Evolutionary conservation across 352 stramenopile species (phyloP).

Genomic region (Pythium coloratum): DNA sequence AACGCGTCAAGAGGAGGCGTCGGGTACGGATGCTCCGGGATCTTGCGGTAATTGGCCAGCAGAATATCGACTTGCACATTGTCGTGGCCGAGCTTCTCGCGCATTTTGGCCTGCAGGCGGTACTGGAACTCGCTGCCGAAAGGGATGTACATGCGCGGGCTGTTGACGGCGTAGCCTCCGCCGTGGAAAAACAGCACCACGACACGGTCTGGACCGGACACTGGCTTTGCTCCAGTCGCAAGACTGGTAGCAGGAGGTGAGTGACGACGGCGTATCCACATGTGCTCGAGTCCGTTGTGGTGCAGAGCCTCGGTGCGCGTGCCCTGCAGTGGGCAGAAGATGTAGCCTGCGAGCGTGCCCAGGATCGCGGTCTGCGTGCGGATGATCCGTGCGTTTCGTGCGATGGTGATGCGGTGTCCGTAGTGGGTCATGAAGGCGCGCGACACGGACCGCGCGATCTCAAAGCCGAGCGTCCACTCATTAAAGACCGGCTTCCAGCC

Average conservation of each 20-base stretch:
- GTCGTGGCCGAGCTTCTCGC: conserved; percentile 26
- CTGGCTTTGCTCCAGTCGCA: background rate
- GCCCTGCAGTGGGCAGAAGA: conserved; percentile 9
- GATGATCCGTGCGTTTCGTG: conserved; percentile 17
- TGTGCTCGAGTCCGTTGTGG: conserved; percentile 30
- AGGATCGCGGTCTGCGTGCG: conserved; percentile 13
- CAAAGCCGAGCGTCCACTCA: conserved; percentile 30
- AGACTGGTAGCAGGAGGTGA: background rate
- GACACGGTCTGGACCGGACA: conserved; percentile 14
- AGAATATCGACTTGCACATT: conserved; percentile 40
- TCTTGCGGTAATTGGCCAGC: conserved; percentile 33
- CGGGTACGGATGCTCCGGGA: conserved; percentile 22
- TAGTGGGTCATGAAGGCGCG: conserved; percentile 19
- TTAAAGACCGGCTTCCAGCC: conserved; percentile 22
- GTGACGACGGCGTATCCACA: conserved; percentile 21
- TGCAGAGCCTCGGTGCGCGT: conserved; percentile 11
- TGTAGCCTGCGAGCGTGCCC: conserved; percentile 8
- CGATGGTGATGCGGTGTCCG: conserved; percentile 11
- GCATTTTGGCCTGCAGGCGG: conserved; percentile 19
- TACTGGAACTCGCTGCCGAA: conserved; percentile 33
- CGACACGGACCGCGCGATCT: conserved; percentile 22
- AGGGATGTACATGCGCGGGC: conserved; percentile 41
- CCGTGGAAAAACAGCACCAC: conserved; percentile 61
- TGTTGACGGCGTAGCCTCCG: conserved; percentile 45
- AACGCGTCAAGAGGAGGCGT: conserved; percentile 17